Evolutionary conservation across 148 eudicot species (phyloP), one percentile per base, ranked within the genome.

Genomic region (Rhododendron vialii): DNA sequence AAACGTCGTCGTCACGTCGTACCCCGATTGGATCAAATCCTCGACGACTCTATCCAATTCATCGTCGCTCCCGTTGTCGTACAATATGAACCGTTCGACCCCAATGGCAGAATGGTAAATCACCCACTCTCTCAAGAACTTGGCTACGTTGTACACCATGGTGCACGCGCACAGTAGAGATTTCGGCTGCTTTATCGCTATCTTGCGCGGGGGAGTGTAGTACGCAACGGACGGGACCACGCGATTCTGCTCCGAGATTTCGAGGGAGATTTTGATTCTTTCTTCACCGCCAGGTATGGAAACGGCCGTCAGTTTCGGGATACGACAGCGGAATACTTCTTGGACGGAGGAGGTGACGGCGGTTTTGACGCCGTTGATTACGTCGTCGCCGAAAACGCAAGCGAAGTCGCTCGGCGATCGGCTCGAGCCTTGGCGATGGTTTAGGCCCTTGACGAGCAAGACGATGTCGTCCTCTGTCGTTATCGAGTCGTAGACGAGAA

Each of bases 61-160:
- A 61, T 95, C 98, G 24, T 93, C 91, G n/a, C 98, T 95, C 12
- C 89, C 94, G 63, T 95, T 95, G 83, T 95, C 95, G 65, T 93
- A 95, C 1, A 95, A 67, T 0, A 95, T 86, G 84, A 94, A 95
- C 47, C 80, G 87, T 2, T 91, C 94, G 8, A 95, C 90, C 8
- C 98, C 97, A 15, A 95, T 90, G 26, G 73, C 80, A 1, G 94
- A 90, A 51, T 95, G 92, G 87, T 91, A 95, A 80, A 85, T 84
- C 0, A 95, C 93, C 98, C 98, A 95, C 86, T 95, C 98, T 33
- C 87, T 83, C 81, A 95, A 78, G 78, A 92, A 92, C 85, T 93
- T 92, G 11, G 91, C 92, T 36, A 85, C 93, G 38, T 95, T 91
- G 67, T 91, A 91, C 5, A 94, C 97, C 98, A 95, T 95, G 24